Evolutionary conservation across 1,284 basidiomycete species (phyloP), one percentile per base, ranked within the genome.

Genomic region (Ceratobasidium papillatum): DNA sequence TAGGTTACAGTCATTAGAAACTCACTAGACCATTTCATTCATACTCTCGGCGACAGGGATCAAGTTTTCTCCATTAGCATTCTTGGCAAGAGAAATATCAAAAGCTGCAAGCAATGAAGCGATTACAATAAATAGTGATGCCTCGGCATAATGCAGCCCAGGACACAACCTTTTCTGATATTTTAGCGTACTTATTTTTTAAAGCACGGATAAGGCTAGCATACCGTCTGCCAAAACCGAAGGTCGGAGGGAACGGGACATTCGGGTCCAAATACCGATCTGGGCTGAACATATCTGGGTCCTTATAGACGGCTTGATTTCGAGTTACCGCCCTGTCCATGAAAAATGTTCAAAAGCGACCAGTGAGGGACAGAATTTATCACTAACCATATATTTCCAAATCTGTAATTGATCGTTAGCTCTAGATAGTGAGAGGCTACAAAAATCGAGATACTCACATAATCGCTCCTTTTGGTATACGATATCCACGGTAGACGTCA

Each of bases 21-120:
- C n/a, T n/a, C n/a, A n/a, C n/a, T n/a, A n/a, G n/a, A n/a, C n/a
- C n/a, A n/a, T n/a, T n/a, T n/a, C n/a, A n/a, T n/a, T n/a, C n/a
- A n/a, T n/a, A n/a, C n/a, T n/a, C n/a, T n/a, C n/a, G n/a, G n/a
- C n/a, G n/a, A n/a, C n/a, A n/a, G n/a, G n/a, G n/a, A n/a, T n/a
- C n/a, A n/a, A n/a, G n/a, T n/a, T n/a, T n/a, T n/a, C n/a, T n/a
- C 78, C 79, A 19, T 75, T 47, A 12, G 32, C 59, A 34, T 77
- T 77, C 38, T 65, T 73, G 7, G 74, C 69, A 34, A 76, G 65
- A 12, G 30, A 30, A 27, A 81, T 77, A 45, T 78, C 73, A 74
- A 80, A 80, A 22, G 78, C 77, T 78, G 80, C 80, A 1, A 76
- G 25, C 25, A 76, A 34, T 11, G 72, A 68, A 3, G 51, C 59